Evolutionary conservation across 129 eudicot species (phyloP).

Genomic region (Flaveria bidentis): DNA sequence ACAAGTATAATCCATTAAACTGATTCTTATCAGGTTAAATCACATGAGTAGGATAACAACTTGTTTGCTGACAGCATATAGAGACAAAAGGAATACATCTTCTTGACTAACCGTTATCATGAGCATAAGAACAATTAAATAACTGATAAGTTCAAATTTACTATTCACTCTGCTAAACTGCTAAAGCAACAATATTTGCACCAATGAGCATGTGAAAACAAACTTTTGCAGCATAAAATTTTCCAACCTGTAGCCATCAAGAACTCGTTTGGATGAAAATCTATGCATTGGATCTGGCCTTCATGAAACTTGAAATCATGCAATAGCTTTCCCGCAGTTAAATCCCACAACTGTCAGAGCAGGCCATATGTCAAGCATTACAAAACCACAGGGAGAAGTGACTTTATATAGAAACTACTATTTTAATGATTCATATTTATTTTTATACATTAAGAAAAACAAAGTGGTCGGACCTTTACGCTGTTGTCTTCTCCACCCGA

Average conservation of each 20-base stretch:
- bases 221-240: slow-evolving; percentile 19
- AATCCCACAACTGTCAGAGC: slow-evolving; percentile 81
- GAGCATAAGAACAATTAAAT: slow-evolving; percentile 9
- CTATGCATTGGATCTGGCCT: slow-evolving; percentile 94
- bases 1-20: background rate
- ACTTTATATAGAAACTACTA: background rate
- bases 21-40: no score
- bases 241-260: slow-evolving; percentile 90
- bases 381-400: background rate
- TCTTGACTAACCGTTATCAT: background rate
- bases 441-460: slow-evolving; percentile 18
- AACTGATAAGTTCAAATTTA: background rate
- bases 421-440: background rate
- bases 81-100: background rate
- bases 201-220: background rate
- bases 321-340: slow-evolving; percentile 95
- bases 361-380: slow-evolving; percentile 15
- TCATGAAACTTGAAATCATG: slow-evolving; percentile 96
- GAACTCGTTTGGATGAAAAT: slow-evolving; percentile 96
- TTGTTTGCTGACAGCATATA: slow-evolving; percentile 5
- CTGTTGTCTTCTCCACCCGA: slow-evolving; percentile 99
- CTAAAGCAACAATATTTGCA: slow-evolving; percentile 4
- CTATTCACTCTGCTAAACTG: slow-evolving; percentile 11
- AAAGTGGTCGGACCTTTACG: slow-evolving; percentile 62
- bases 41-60: background rate